Evolutionary conservation across 257 asterid genomes (phyloP).

Genomic region (Avicennia marina): DNA sequence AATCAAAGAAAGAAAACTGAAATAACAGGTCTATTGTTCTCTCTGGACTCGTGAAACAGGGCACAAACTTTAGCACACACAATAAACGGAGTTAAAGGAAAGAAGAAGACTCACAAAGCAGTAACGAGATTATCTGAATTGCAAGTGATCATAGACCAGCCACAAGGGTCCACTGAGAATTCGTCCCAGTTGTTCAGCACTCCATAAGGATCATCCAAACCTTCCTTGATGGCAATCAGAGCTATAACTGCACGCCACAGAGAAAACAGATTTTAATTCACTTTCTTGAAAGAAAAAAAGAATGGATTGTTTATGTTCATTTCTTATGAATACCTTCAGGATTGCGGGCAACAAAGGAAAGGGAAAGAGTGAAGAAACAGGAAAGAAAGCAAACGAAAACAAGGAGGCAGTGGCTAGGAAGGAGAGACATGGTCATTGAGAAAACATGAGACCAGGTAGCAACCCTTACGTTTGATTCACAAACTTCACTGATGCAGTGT

Average conservation of each 20-base stretch:
- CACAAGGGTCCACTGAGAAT: constrained; percentile 91
- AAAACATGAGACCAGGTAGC: constrained; percentile 12
- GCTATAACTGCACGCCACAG: constrained; percentile 57
- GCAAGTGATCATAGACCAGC: constrained; percentile 98
- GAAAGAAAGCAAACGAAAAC: constrained; percentile 24
- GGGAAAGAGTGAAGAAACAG: constrained; percentile 22
- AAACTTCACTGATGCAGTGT: too few species aligned
- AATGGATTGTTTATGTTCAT: too few species aligned
- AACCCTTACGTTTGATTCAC: constrained; percentile 12
- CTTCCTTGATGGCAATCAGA: constrained; percentile 51
- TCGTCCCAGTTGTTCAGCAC: constrained; percentile 89
- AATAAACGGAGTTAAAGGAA: background rate
- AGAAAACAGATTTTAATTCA: background rate
- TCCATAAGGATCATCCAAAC: constrained; percentile 75
- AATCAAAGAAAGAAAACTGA: constrained; percentile 7
- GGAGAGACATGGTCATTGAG: constrained; percentile 37
- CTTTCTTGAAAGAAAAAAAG: too few species aligned
- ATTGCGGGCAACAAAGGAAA: constrained; percentile 65
- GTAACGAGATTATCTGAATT: constrained; percentile 76
- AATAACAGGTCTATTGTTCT: too few species aligned
- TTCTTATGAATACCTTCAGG: constrained; percentile 88
- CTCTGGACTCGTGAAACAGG: too few species aligned
- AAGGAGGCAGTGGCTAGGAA: constrained; percentile 11
- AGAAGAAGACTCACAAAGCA: constrained; percentile 43
- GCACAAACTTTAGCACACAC: too few species aligned